A percentile compares a stretch with the other conserved stretches of the same genome.
These are phyloP conservation scores for Colletotrichum lentis DNA, from an alignment of 2,329 filamentous ascomycete species.

Conservation along the genomic window DNA sequence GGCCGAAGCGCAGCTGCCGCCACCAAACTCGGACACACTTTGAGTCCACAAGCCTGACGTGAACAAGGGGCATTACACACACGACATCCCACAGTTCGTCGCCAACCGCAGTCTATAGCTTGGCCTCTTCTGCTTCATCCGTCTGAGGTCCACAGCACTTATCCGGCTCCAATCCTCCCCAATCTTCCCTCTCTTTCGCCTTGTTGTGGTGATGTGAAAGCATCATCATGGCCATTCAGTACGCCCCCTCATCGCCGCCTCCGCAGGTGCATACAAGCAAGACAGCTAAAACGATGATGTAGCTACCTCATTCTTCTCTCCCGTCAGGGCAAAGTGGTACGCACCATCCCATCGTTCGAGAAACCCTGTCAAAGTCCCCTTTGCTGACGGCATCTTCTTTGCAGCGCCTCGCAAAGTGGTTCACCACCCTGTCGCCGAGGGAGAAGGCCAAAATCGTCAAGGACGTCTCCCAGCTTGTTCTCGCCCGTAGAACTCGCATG, in stretches of 20 bases:
- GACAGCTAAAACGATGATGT: slow-evolving; percentile 39
- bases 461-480: slow-evolving; percentile 96
- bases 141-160: slow-evolving; percentile 29
- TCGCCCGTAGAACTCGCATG: slow-evolving; percentile 96
- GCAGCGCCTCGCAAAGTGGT: slow-evolving; percentile 98
- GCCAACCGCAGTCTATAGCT: slow-evolving; percentile 39
- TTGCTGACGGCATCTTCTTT: slow-evolving; percentile 27
- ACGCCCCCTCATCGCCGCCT: slow-evolving; percentile 39
- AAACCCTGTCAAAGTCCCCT: background rate
- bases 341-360: slow-evolving; percentile 49
- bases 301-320: slow-evolving; percentile 98
- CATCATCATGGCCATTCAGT: slow-evolving; percentile 57
- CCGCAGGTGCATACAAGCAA: slow-evolving; percentile 9
- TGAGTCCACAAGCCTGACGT: slow-evolving; percentile 29
- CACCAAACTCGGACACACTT: slow-evolving; percentile 28
- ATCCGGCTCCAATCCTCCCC: slow-evolving; percentile 24
- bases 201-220: slow-evolving; percentile 37
- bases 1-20: slow-evolving; percentile 4
- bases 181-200: slow-evolving; percentile 30
- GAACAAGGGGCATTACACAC: slow-evolving; percentile 21
- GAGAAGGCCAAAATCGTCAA: slow-evolving; percentile 99
- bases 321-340: slow-evolving; percentile 97
- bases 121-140: slow-evolving; percentile 24
- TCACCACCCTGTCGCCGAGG: slow-evolving; percentile 94
- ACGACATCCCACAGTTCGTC: slow-evolving; percentile 37